Percentiles rank a stretch among this genome's conserved stretches.
Evolutionary conservation across 805 yeast genomes (phyloP).

Genomic region (Kazachstania africana): DNA sequence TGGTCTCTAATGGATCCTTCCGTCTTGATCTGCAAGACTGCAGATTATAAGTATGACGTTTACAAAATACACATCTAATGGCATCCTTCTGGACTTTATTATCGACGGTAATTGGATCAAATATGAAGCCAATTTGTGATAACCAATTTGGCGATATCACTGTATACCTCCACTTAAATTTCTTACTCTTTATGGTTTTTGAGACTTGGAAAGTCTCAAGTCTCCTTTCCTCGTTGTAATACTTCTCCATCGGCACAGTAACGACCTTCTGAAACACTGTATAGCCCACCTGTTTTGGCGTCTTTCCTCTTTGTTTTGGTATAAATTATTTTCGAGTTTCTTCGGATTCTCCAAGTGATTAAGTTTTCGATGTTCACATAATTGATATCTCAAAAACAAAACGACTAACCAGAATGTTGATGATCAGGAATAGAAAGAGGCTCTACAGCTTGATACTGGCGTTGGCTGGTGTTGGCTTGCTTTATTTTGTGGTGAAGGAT

Average conservation of each 20-base stretch:
- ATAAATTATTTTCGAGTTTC: too few relatives aligned
- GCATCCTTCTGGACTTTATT: conserved; percentile 11
- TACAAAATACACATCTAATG: conserved; percentile 18
- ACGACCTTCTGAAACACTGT: too few relatives aligned
- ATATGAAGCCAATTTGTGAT: conserved; percentile 21
- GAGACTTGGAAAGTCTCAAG: conserved; percentile 1
- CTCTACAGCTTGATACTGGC: conserved; percentile 5
- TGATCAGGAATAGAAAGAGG: conserved; percentile 24
- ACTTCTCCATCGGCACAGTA: too few relatives aligned
- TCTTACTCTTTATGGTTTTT: conserved; percentile 6
- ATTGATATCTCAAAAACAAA: too few relatives aligned
- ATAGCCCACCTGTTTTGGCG: too few relatives aligned
- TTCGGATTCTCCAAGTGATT: too few relatives aligned
- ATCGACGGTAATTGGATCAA: conserved; percentile 11
- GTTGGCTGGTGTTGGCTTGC: neutral
- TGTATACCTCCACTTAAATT: conserved; percentile 21
- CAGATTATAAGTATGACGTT: conserved; percentile 9
- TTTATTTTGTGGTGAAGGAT: conserved; percentile 1
- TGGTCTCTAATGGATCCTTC: conserved; percentile 14
- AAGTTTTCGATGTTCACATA: too few relatives aligned
- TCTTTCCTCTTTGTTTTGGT: too few relatives aligned
- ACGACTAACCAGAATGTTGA: too few relatives aligned
- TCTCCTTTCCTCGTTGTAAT: neutral
- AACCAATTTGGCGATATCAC: conserved; percentile 19
- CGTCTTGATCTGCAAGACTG: conserved; percentile 17